Evolutionary conservation across 805 yeast genomes (phyloP), one percentile per base, ranked within the genome.

Genomic region (Wickerhamomyces sydowiorum): DNA sequence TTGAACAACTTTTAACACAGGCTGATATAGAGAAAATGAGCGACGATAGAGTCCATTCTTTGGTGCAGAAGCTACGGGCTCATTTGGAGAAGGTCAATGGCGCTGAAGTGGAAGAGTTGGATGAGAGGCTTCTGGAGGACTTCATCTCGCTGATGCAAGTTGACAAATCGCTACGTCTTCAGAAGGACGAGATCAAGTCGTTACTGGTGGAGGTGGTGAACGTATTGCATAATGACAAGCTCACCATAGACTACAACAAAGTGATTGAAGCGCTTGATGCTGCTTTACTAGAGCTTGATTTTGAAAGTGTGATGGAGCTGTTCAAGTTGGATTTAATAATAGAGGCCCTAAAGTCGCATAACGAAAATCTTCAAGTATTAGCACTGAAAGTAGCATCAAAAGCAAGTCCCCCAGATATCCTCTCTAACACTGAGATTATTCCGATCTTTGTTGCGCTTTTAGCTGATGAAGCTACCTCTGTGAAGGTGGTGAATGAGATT

Each of bases 341-440:
- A 9, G 43, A 51, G 9, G 59, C 57, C 9, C 41, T 56, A 17
- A 27, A 39, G 5, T 48, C 60, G 2, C 42, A 38, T 0, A 48
- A 44, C 23, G 44, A 36, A 15, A 46, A 49, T 21, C 28, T 55
- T 8, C 56, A 53, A 35, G 41, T 46, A 14, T 27, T 52, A 5
- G 54, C 55, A 2, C 10, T 56, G 32, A 50, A 45, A 36, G 50
- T 52, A 19, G 31, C 51, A 9, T 30, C 51, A 8, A 52, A 36
- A 34, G 54, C 61, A 1, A 36, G 43, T 7, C 59, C 59, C 1
- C 43, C 47, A 6, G 61, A 56, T 30, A 38, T 53, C 17, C 12
- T 56, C 1, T 49, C 60, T 6, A 51, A 54, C 17, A 51, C 60
- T 0, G 53, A 47, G 29, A 29, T 56, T 4, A 25, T 56, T 8